These are phyloP conservation scores for Phialophora tarda DNA, from an alignment of 2,329 filamentous ascomycete genomes.

Conservation along the genomic window DNA sequence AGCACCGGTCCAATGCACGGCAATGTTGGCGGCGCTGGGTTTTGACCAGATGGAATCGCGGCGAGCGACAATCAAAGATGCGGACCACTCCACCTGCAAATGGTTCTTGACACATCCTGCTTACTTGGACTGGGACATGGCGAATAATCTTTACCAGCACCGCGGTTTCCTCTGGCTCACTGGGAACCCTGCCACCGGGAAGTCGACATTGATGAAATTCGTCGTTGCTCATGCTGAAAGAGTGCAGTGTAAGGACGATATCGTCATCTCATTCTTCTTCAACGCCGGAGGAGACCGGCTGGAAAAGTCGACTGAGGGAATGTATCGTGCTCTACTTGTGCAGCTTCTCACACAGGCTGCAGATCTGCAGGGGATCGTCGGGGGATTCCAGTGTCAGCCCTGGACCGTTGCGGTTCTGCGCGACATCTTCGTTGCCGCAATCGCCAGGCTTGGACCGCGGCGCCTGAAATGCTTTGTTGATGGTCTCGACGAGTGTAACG, in stretches of 20 bases:
- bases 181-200: constrained; percentile 52
- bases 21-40: constrained; percentile 42
- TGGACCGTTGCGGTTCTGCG: constrained; percentile 42
- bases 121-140: background rate
- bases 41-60: constrained; percentile 47
- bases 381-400: background rate
- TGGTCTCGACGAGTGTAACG: constrained; percentile 54
- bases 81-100: background rate
- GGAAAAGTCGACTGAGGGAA: constrained; percentile 55
- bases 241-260: constrained; percentile 27
- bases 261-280: constrained; percentile 57
- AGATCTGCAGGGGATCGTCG: constrained; percentile 45
- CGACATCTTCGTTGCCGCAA: constrained; percentile 40
- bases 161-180: constrained; percentile 47
- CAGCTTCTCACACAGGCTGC: constrained; percentile 52
- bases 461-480: constrained; percentile 50
- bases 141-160: constrained; percentile 28
- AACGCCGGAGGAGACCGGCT: constrained; percentile 53
- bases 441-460: constrained; percentile 40
- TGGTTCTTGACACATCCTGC: background rate
- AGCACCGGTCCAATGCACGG: constrained; percentile 22
- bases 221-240: constrained; percentile 34
- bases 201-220: constrained; percentile 56
- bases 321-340: constrained; percentile 58
- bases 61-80: background rate